A percentile compares a stretch with the other conserved stretches of the same genome.
phyloP scores from a whole-genome alignment of 345 rosid species.

The Brassica incana region DNA sequence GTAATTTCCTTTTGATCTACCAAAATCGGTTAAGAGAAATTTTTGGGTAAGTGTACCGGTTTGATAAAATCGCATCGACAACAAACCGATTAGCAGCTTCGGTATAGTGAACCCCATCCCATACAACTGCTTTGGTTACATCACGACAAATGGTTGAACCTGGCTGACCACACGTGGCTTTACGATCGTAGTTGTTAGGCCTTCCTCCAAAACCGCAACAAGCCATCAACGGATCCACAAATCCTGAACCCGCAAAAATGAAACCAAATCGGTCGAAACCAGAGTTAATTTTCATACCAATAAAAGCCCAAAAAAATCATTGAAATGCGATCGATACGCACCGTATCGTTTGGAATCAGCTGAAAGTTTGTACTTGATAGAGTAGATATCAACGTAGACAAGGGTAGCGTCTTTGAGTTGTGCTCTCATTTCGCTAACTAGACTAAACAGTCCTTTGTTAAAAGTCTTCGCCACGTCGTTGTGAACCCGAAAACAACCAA shows the following conservation, averaged over 20 bases:
- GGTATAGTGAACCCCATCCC: conserved; percentile 79
- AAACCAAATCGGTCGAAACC: conserved; percentile 14
- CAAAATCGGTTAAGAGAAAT: conserved; percentile 50
- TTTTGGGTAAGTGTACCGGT: conserved; percentile 54
- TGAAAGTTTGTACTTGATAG: conserved; percentile 57
- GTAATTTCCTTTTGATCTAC: not conserved
- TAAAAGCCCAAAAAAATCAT: not conserved
- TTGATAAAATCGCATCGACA: conserved; percentile 45
- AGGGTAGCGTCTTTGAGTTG: conserved; percentile 46
- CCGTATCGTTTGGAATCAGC: conserved; percentile 48
- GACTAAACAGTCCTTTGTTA: conserved; percentile 45
- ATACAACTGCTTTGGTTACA: conserved; percentile 45
- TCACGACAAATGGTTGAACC: conserved; percentile 47
- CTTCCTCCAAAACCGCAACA: conserved; percentile 62
- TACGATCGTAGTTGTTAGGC: conserved; percentile 52
- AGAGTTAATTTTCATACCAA: not conserved
- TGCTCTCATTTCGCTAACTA: conserved; percentile 49
- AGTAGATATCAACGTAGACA: conserved; percentile 55
- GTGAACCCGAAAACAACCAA: conserved; percentile 57
- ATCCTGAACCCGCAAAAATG: conserved; percentile 39
- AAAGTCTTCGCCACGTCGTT: conserved; percentile 56
- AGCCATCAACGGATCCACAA: conserved; percentile 52
- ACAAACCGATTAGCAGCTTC: conserved; percentile 63
- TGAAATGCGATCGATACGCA: conserved; percentile 9
- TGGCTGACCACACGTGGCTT: conserved; percentile 44